These are phyloP conservation scores for Amauroascus verrucosus DNA, from an alignment of 2,329 filamentous ascomycete species.

Conservation along the genomic window DNA sequence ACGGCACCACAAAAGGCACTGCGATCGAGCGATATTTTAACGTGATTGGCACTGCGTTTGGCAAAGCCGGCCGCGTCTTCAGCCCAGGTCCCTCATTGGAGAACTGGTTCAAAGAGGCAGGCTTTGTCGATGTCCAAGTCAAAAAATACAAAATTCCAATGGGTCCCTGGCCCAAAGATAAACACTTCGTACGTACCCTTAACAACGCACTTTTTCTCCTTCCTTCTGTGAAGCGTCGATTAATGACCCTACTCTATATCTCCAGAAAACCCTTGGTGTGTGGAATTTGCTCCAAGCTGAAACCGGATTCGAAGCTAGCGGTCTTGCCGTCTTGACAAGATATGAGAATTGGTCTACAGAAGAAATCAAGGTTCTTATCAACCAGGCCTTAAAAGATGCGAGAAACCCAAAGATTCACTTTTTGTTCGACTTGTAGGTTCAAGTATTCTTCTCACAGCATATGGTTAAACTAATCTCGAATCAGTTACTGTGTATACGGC, in stretches of 20 bases:
- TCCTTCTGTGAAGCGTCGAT: not conserved
- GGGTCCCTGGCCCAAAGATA: conserved; percentile 23
- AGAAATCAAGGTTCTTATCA: conserved; percentile 25
- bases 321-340: conserved; percentile 22
- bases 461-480: not conserved
- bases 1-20: conserved; percentile 7
- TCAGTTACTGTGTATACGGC: conserved; percentile 1
- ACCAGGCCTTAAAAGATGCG: conserved; percentile 26
- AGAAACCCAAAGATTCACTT: conserved; percentile 25
- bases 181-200: not conserved
- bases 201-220: too few relatives aligned
- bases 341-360: conserved; percentile 21
- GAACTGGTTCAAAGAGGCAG: conserved; percentile 19
- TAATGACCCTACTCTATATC: not conserved
- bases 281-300: conserved; percentile 23
- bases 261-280: conserved; percentile 19
- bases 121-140: conserved; percentile 21
- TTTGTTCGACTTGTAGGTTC: conserved; percentile 22
- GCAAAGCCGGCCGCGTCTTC: not conserved
- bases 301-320: conserved; percentile 22
- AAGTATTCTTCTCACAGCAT: not conserved
- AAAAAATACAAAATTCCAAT: conserved; percentile 20
- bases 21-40: conserved; percentile 15
- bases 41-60: conserved; percentile 21
- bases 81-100: conserved; percentile 15